Percentiles rank a stretch among this genome's conserved stretches.
Evolutionary conservation across 352 stramenopile genomes (phyloP).

Genomic region (Phytophthora niederhauseri): DNA sequence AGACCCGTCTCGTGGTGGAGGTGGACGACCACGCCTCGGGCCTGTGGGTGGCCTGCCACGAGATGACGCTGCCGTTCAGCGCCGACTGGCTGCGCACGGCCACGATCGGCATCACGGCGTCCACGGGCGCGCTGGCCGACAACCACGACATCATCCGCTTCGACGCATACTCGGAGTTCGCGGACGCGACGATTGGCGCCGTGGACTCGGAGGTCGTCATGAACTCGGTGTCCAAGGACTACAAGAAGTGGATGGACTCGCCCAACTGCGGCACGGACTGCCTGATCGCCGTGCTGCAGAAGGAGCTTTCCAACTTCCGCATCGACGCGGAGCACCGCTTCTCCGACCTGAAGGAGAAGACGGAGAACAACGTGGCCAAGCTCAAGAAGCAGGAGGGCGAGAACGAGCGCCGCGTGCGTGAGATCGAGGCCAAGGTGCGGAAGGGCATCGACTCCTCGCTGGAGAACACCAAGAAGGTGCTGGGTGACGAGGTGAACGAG

Average conservation of each 20-base stretch:
- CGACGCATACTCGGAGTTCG: conserved; percentile 67
- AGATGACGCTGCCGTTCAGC: conserved; percentile 66
- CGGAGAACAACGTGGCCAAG: conserved; percentile 78
- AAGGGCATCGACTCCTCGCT: conserved; percentile 70
- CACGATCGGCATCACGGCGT: conserved; percentile 78
- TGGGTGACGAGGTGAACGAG: conserved; percentile 66
- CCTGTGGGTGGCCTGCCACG: conserved; percentile 68
- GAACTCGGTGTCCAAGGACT: conserved; percentile 87
- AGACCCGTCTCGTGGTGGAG: conserved; percentile 61
- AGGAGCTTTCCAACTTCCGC: conserved; percentile 82
- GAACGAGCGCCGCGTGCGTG: conserved; percentile 74
- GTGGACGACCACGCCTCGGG: conserved; percentile 67
- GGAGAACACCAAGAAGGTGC: conserved; percentile 60
- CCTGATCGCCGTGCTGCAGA: conserved; percentile 77
- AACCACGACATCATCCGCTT: conserved; percentile 89
- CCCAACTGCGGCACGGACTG: conserved; percentile 80
- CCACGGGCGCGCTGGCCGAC: conserved; percentile 80
- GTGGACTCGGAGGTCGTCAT: conserved; percentile 75
- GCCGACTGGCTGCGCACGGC: conserved; percentile 61
- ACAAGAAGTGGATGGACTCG: conserved; percentile 84
- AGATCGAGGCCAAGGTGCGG: conserved; percentile 70
- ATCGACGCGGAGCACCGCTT: conserved; percentile 85
- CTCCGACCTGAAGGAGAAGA: conserved; percentile 87
- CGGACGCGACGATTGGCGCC: conserved; percentile 43
- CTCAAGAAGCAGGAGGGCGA: conserved; percentile 76